phyloP scores from a whole-genome alignment of 306 rosid species.

The Betula pendula region DNA sequence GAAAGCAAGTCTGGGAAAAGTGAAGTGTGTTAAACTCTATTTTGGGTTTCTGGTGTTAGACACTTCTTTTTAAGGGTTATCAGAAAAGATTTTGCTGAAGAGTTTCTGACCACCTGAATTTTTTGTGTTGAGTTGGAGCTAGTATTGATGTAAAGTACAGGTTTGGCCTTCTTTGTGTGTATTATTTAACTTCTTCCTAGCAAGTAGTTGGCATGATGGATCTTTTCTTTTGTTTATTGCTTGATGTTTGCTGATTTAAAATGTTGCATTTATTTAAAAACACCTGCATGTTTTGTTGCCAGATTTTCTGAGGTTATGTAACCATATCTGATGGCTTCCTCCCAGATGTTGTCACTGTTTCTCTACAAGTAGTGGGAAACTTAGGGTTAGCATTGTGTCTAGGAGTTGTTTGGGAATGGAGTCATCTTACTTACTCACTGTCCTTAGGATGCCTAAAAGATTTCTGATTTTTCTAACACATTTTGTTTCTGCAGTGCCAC shows the following conservation, averaged over 20 bases:
- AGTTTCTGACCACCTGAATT: not conserved
- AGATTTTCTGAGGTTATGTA: not conserved
- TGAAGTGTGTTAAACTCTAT: not conserved
- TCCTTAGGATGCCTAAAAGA: constrained; percentile 14
- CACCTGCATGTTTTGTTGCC: not conserved
- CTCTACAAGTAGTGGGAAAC: not conserved
- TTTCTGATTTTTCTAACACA: constrained; percentile 15
- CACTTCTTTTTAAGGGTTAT: not conserved
- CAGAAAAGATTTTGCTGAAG: not conserved
- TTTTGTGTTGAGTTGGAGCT: not conserved
- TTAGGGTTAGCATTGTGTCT: not conserved
- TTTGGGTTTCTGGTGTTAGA: not conserved
- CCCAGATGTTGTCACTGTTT: not conserved
- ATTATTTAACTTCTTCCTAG: not conserved
- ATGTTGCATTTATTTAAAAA: not conserved
- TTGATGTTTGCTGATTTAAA: not conserved
- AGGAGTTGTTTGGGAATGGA: not conserved
- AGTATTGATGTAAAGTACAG: not conserved
- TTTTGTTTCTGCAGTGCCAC: constrained; percentile 61
- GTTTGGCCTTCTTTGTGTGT: not conserved
- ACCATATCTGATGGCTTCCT: constrained; percentile 1
- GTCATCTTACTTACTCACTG: constrained; percentile 17
- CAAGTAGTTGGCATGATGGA: not conserved
- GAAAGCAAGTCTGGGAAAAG: not conserved
- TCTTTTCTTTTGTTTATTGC: not conserved